Base-by-base conservation (phyloP, 2,329 filamentous ascomycete genomes). In the Hypoxylon sp. region DNA sequence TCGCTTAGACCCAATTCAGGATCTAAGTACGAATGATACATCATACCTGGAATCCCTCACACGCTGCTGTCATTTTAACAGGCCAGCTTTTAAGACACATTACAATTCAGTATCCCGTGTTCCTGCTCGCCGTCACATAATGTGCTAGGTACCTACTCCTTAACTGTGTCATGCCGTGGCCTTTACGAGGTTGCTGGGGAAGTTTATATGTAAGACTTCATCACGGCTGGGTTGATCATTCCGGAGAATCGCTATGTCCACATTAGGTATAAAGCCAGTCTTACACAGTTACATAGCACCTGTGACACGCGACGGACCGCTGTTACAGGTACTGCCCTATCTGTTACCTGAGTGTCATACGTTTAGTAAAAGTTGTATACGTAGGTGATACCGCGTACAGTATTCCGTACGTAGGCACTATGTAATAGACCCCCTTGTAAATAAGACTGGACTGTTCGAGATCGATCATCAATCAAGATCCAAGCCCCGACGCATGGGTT, bases 381-480 rank as follows among this genome's bases (percentile, higher is more conserved):
- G 45, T 45, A 19, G 21, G 58, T 55, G 51, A 37, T 68, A 60
- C 48, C 16, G 51, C 16, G 50, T 51, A 56, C 48, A 48, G 16
- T 61, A n/a, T n/a, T n/a, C n/a, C n/a, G n/a, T n/a, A 52, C 48
- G 37, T 30, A 52, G 5, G 23, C 47, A 41, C 37, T 45, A 50
- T 60, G 48, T 50, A 58, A 59, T 51, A 34, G 21, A n/a, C n/a
- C 45, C 34, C 39, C 61, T 62, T 59, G 59, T 27, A 27, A 66
- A 63, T 29, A 46, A 39, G 37, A 68, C 63, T 51, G 65, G 55
- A 59, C 62, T 69, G 25, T 66, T 69, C 66, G 59, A 70, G 65
- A 70, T 70, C 67, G 67, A 67, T 65, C 64, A 34, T 69, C 57
- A 63, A 69, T 69, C 64, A 69, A 66, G 66, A 69, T 69, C 60